Evolutionary conservation across 345 rosid species (phyloP).

Genomic region (Populus nigra): DNA sequence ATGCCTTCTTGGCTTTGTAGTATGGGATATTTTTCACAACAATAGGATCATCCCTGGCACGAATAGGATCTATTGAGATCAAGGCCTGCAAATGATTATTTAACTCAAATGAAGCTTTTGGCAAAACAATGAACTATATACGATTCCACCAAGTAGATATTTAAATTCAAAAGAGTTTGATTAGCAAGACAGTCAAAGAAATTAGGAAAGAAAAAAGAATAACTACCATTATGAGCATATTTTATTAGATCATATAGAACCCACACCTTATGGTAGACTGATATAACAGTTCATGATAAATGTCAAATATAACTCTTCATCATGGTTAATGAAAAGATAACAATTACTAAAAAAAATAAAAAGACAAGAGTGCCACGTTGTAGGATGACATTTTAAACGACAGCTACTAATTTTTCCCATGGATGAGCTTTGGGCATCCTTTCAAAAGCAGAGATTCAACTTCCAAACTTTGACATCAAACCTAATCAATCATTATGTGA

Average conservation of each 20-base stretch:
- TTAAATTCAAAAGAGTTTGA: background rate
- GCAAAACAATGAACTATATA: background rate
- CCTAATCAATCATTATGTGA: background rate
- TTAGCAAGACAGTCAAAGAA: background rate
- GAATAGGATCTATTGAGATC: conserved; percentile 74
- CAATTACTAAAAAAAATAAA: background rate
- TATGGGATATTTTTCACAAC: conserved; percentile 75
- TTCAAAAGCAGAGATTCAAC: background rate
- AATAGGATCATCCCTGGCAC: conserved; percentile 79
- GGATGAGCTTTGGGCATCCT: background rate
- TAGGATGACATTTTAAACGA: background rate
- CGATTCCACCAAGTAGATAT: background rate
- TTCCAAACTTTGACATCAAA: background rate
- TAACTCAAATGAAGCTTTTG: background rate
- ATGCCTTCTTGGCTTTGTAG: conserved; percentile 78
- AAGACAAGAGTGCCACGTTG: background rate
- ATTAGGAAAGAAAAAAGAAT: background rate
- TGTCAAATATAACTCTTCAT: background rate
- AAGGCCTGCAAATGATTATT: conserved; percentile 53
- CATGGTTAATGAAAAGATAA: background rate
- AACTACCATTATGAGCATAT: background rate
- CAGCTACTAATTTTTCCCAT: background rate
- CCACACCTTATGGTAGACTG: background rate
- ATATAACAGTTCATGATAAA: background rate
- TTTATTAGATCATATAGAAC: background rate